Evolutionary conservation across 805 yeast genomes (phyloP), one percentile per base, ranked within the genome.

Genomic region (Zygosaccharomyces bisporus): DNA sequence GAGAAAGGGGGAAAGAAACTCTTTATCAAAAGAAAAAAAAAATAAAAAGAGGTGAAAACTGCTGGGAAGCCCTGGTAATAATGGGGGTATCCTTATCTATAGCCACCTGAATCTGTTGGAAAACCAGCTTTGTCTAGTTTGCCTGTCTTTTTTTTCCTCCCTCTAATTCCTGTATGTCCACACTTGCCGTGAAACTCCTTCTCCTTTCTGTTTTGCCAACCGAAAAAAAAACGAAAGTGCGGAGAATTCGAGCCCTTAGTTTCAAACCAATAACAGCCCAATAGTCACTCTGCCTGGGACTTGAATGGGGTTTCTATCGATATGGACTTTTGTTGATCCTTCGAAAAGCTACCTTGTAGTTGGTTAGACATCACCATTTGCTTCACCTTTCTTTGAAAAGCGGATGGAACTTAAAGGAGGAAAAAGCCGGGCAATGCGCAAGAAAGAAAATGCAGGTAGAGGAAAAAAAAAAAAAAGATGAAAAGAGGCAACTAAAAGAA

Each of bases 1-100:
- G 10, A 34, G 27, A 14, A 34, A 34, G 38, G 38, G 38, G 38
- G 13, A 27, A 27, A 27, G 10, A n/a, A n/a, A n/a, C n/a, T 14
- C n/a, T 8, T 27, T 12, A 27, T n/a, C 31, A 27, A 27, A 27
- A 27, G 16, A n/a, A 27, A n/a, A n/a, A 27, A n/a, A 27, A n/a
- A 12, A 23, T 9, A 23, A 23, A 23, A 23, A 23, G 8, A 3
- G 3, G 10, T 7, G 13, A 27, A 27, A 13, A 7, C 7, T n/a
- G 31, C 8, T n/a, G 31, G n/a, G 31, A 12, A 27, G 14, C 31
- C 6, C 8, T 6, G 9, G 25, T 21, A 27, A 27, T 6, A 27
- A 6, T n/a, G 31, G 13, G 16, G 16, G 10, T 12, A 27, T n/a
- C 14, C 16, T 7, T 27, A 7, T 13, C 16, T 27, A 6, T 3